Evolutionary conservation across 306 rosid species (phyloP), one percentile per base, ranked within the genome.

Genomic region (Vigna hirtella): DNA sequence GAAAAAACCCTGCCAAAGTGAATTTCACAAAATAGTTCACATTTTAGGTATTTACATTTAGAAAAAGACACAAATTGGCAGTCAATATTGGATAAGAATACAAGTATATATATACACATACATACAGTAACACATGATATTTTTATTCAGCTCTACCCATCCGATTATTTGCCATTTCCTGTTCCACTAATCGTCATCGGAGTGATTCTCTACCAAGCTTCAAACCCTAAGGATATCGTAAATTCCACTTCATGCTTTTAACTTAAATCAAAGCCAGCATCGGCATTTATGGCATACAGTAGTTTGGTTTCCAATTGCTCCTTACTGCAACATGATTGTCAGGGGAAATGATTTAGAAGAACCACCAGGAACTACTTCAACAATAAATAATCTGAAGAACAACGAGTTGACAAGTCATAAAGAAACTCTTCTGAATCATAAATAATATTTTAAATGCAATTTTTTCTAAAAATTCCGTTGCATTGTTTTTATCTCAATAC

Each of bases 251-350:
- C 50, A 47, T 52, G 63, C 80, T 42, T 79, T 88, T 78, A 95
- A 83, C 99, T 92, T 87, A 95, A 86, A 88, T 95, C 98, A 81
- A 95, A 95, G 72, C 99, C 99, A 34, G 96, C 99, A 79, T 95
- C 98, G 9, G 98, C 90, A 83, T 85, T 95, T 80, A 95, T 93
- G 66, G 94, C 98, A 72, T 95, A 95, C 53, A 95, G 66, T 84
- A 95, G 83, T 89, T 95, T 95, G 42, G 82, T 87, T 88, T 91
- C 97, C 82, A 95, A 36, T 64, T 95, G 98, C 86, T 92, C 98
- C 79, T 91, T 95, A 78, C 98, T 95, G 96, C 87, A 65, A 42
- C 51, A 55, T 30, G 59, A 69, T 72, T 43, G 75, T 49, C 63
- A 68, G 58, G 51, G 26, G 63, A 58, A 72, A 67, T 62, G 78